Conservation (phyloP, 2,329 filamentous ascomycete genomes). For the Colletotrichum cordylinicola region DNA sequence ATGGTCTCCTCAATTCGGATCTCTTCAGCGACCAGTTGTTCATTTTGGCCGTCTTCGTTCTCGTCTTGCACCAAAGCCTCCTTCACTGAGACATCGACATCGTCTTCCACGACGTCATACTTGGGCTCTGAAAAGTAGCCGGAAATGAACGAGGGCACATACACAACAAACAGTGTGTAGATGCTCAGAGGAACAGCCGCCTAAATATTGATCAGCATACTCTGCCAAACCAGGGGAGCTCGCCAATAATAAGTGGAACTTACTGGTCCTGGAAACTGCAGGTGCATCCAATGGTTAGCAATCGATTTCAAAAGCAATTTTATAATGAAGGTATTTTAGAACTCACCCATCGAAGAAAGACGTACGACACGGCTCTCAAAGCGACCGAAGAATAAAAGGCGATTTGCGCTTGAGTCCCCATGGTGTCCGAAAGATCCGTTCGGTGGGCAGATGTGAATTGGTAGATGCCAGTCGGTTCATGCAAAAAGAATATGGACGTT, state of each 20-base stretch:
- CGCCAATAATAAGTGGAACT: conserved; percentile 14
- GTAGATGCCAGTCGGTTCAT: background rate
- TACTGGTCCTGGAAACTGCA: conserved; percentile 34
- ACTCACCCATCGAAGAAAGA: conserved; percentile 68
- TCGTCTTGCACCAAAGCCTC: conserved; percentile 44
- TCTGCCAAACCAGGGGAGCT: background rate
- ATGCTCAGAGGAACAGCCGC: conserved; percentile 33
- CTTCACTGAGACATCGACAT: conserved; percentile 61
- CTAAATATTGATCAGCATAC: conserved; percentile 17
- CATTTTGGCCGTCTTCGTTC: conserved; percentile 36
- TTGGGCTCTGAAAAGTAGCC: conserved; percentile 62
- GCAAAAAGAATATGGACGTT: background rate
- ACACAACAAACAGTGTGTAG: conserved; percentile 69
- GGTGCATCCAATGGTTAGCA: background rate
- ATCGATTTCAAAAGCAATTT: background rate
- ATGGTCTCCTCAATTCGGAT: conserved; percentile 70
- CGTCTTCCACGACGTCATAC: conserved; percentile 64
- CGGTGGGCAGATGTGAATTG: conserved; percentile 27
- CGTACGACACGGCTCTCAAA: conserved; percentile 55
- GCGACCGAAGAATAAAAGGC: conserved; percentile 52
- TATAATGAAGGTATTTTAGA: background rate
- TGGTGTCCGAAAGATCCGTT: conserved; percentile 17
- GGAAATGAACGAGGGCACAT: conserved; percentile 67
- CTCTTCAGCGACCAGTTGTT: conserved; percentile 49
- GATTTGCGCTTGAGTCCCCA: conserved; percentile 36